Evolutionary conservation across 768 basidiomycete genomes (phyloP).

Genomic region (Rhodotorula sphaerocarpa): DNA sequence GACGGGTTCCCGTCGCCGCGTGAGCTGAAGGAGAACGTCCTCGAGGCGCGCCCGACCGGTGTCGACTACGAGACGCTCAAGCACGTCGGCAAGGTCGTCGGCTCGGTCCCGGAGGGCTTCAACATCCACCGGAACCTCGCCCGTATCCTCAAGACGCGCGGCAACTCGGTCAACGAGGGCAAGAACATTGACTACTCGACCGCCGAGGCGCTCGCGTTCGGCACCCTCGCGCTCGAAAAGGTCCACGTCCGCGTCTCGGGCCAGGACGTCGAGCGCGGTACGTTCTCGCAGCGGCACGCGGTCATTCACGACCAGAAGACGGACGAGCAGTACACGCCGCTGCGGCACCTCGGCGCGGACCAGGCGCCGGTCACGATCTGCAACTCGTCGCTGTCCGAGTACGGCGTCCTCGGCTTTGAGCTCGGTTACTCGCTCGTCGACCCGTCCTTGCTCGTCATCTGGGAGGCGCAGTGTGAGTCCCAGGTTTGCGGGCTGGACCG

Average conservation of each 20-base stretch:
- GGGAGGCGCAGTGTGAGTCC: conserved; percentile 77
- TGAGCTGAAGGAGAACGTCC: conserved; percentile 80
- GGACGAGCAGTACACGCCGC: conserved; percentile 78
- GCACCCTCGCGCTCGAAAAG: conserved; percentile 82
- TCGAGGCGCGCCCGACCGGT: conserved; percentile 86
- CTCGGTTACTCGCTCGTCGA: conserved; percentile 97
- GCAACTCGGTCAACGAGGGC: conserved; percentile 85
- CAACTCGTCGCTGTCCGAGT: conserved; percentile 96
- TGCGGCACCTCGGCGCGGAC: conserved; percentile 75
- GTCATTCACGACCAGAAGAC: conserved; percentile 92
- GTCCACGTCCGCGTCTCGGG: conserved; percentile 91
- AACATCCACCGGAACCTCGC: conserved; percentile 84
- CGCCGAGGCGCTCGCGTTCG: conserved; percentile 93
- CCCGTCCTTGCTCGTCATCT: conserved; percentile 81
- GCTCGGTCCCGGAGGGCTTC: conserved; percentile 76
- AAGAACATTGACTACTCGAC: conserved; percentile 94
- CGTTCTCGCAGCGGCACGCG: conserved; percentile 96
- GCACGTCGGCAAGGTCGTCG: conserved; percentile 77
- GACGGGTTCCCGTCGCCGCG: conserved; percentile 96
- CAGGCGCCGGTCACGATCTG: conserved; percentile 92
- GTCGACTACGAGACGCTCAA: conserved; percentile 65
- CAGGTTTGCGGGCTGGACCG: too few relatives aligned
- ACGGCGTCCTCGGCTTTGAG: conserved; percentile 88
- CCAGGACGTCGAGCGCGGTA: conserved; percentile 97
- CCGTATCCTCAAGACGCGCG: conserved; percentile 77